phyloP scores from a whole-genome alignment of 352 stramenopile genomes.

The Globisporangium heterothallicum region DNA sequence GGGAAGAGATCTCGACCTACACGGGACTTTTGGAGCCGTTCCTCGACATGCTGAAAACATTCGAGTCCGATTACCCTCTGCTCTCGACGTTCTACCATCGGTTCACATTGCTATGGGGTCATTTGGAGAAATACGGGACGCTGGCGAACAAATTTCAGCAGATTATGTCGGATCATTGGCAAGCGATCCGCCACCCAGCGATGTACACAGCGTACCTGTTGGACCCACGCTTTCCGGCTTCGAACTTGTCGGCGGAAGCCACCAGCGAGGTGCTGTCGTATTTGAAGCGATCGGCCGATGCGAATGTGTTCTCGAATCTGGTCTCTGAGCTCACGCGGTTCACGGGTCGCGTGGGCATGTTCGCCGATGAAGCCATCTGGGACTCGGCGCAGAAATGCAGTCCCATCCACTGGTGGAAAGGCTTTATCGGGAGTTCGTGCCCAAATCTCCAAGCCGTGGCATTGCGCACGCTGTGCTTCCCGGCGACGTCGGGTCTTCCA shows the following conservation, averaged over 20 bases:
- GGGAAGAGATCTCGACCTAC: slow-evolving; percentile 47
- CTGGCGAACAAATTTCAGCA: slow-evolving; percentile 41
- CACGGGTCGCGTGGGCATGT: slow-evolving; percentile 50
- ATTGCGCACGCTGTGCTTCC: slow-evolving; percentile 56
- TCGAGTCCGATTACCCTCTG: slow-evolving; percentile 55
- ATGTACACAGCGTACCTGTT: slow-evolving; percentile 76
- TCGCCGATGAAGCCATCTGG: slow-evolving; percentile 71
- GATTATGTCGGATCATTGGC: slow-evolving; percentile 57
- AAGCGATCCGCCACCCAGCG: slow-evolving; percentile 50
- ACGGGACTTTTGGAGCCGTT: slow-evolving; percentile 62
- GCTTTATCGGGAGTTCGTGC: slow-evolving; percentile 70
- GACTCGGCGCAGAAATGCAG: slow-evolving; percentile 68
- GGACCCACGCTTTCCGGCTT: slow-evolving; percentile 62
- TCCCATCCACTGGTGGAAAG: slow-evolving; percentile 72
- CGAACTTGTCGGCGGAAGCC: slow-evolving; percentile 46
- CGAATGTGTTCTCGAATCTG: slow-evolving; percentile 39
- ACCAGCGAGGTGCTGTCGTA: slow-evolving; percentile 52
- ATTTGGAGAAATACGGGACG: slow-evolving; percentile 56
- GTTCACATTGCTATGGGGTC: slow-evolving; percentile 58
- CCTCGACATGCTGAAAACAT: slow-evolving; percentile 58
- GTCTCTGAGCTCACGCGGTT: slow-evolving; percentile 68
- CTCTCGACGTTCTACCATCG: slow-evolving; percentile 72
- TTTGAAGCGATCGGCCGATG: slow-evolving; percentile 42
- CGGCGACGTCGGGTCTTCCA: slow-evolving; percentile 46
- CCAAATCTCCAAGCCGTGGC: slow-evolving; percentile 58